Evolutionary conservation across 441 rosid genomes (phyloP).

Genomic region (Geranium incanum): DNA sequence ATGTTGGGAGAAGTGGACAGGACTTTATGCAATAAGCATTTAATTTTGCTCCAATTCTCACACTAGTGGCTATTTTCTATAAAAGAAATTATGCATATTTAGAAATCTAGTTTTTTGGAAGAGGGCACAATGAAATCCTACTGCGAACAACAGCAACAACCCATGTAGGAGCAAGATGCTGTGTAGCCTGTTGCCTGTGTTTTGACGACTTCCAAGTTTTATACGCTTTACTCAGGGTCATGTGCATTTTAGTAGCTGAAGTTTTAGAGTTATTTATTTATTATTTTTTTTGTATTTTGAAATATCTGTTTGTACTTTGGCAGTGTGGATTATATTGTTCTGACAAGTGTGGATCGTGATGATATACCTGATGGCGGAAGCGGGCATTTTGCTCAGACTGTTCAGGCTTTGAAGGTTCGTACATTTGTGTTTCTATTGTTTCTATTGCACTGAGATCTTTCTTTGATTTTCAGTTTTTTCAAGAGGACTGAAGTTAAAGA

Average conservation of each 20-base stretch:
- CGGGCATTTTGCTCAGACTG: slow-evolving; percentile 92
- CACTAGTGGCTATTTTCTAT: neutral
- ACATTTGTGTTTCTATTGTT: slow-evolving; percentile 6
- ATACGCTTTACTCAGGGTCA: neutral
- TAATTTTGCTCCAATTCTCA: neutral
- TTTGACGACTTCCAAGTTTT: neutral
- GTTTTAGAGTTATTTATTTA: neutral
- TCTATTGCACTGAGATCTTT: slow-evolving; percentile 2
- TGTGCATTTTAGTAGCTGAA: slow-evolving; percentile 1
- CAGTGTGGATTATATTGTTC: slow-evolving; percentile 92
- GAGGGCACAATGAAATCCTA: neutral
- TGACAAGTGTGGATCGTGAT: slow-evolving; percentile 96
- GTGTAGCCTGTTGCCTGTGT: neutral
- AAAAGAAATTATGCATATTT: neutral
- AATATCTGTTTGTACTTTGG: slow-evolving; percentile 21
- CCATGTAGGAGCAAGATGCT: neutral
- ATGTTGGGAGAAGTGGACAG: neutral
- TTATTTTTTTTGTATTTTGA: slow-evolving; percentile 10
- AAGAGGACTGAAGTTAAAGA: neutral
- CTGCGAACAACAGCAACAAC: neutral
- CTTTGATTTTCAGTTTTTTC: neutral
- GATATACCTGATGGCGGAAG: slow-evolving; percentile 99
- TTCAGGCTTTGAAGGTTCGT: slow-evolving; percentile 76
- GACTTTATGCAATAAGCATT: neutral
- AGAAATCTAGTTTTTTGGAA: neutral